A percentile compares a stretch with the other conserved stretches of the same genome.
Evolutionary conservation across 345 rosid species (phyloP).

Genomic region (Ceriops decandra): DNA sequence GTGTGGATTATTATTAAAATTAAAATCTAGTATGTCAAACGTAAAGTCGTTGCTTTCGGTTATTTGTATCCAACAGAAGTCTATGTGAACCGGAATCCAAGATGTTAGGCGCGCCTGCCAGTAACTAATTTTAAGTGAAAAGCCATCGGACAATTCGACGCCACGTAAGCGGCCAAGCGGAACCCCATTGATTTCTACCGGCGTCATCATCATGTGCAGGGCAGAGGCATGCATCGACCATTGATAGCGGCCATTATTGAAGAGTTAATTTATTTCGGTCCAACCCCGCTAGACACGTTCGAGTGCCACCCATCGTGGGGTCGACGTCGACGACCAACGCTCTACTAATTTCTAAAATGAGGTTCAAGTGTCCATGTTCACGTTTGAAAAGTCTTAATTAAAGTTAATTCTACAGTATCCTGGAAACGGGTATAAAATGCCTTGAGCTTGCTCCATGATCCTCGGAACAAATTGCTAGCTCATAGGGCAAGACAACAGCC

Average conservation of each 20-base stretch:
- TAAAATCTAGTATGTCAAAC: no score
- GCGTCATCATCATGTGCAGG: not conserved
- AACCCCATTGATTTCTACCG: not conserved
- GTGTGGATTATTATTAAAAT: no score
- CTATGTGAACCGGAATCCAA: no score
- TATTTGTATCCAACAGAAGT: no score
- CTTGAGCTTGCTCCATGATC: not conserved
- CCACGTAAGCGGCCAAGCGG: not conserved
- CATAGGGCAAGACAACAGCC: not conserved
- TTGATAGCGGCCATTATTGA: conserved; percentile 23
- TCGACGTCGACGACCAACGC: not conserved
- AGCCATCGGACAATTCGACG: not conserved
- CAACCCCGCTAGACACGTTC: not conserved
- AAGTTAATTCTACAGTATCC: not conserved
- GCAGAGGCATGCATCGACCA: conserved; percentile 5
- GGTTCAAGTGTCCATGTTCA: not conserved
- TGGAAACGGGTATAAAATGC: conserved; percentile 14
- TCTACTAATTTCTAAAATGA: not conserved
- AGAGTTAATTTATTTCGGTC: not conserved
- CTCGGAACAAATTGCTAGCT: conserved; percentile 4
- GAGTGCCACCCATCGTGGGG: not conserved
- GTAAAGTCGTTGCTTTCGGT: no score
- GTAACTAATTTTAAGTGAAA: not conserved
- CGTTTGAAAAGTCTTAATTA: not conserved
- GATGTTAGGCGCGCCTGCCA: no score